Evolutionary conservation across 352 stramenopile species (phyloP), one percentile per base, ranked within the genome.

Genomic region (Globisporangium alternatum): DNA sequence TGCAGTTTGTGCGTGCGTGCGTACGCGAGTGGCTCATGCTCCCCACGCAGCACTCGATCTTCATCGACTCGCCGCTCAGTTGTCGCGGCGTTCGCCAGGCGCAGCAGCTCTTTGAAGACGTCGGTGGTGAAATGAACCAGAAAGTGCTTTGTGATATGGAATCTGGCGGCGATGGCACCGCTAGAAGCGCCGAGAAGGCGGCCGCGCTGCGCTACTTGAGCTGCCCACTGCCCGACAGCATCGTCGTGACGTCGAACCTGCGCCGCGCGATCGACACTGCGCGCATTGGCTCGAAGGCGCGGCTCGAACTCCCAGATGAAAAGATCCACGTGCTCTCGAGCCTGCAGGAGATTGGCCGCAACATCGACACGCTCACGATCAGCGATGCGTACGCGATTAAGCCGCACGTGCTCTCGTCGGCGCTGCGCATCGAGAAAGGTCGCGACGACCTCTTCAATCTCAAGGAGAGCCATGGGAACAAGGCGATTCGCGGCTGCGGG

Each of bases 1-100:
- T 79, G 54, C 70, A 64, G 49, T 71, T 96, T 37, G 39, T 88
- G 5, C 81, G 75, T 28, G 76, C 87, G 0, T 63, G 93, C 6
- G 67, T 75, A 37, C 73, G 75, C 22, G 88, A 96, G 68, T 90
- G 83, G 72, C 72, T 90, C 15, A 56, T 92, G 69, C 67, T 90
- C 1, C 75, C 80, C 3, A 89, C 85, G 21, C 62, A 61, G 19
- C 77, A 94, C 71, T 94, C 87, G 58, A 61, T 94, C 28, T 93
- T 96, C 60, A 65, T 96, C 35, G 88, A 96, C 74, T 95, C 88
- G 8, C 87, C 88, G 9, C 75, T 96, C 37, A 96, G 87, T 60
- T 56, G 60, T 5, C 72, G 70, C 2, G 88, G 88, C 5, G 45
- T 76, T 17, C 66, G 73, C n/a, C 85, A 96, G 56, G 82, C 83